A percentile compares a stretch with the other conserved stretches of the same genome.
These are phyloP conservation scores for Candida lessepsii DNA, from an alignment of 805 yeast genomes.

Conservation along the genomic window DNA sequence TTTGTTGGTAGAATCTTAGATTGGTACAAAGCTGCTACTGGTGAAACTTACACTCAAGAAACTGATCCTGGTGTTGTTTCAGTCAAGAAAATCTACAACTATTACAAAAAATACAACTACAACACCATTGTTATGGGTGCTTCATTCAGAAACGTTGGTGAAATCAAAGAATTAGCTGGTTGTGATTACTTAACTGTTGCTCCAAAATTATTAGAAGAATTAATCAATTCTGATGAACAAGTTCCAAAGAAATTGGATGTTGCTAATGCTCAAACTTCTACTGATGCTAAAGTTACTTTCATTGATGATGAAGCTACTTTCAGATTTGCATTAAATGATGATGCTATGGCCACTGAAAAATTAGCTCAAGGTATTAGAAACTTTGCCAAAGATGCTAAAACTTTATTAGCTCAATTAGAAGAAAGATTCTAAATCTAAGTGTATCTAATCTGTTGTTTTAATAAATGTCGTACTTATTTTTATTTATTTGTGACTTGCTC, in stretches of 20 bases:
- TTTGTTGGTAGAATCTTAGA: conserved; percentile 99
- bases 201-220: conserved; percentile 87
- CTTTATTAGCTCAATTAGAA: conserved; percentile 68
- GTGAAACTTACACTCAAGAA: conserved; percentile 76
- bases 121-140: conserved; percentile 99
- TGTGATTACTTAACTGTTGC: conserved; percentile 94
- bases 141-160: conserved; percentile 96
- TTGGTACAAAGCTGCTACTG: conserved; percentile 95
- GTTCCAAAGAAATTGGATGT: conserved; percentile 84
- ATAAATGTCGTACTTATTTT: neutral
- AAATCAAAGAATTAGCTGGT: conserved; percentile 96
- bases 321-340: conserved; percentile 91
- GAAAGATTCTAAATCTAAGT: conserved; percentile 42
- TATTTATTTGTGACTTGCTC: neutral
- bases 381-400: conserved; percentile 89
- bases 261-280: conserved; percentile 51
- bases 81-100: conserved; percentile 87
- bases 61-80: conserved; percentile 96
- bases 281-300: conserved; percentile 69
- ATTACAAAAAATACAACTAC: conserved; percentile 96
- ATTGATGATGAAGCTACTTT: conserved; percentile 84
- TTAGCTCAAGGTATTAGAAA: conserved; percentile 96
- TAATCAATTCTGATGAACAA: conserved; percentile 69
- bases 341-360: conserved; percentile 98
- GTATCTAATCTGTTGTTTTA: neutral